phyloP scores from a whole-genome alignment of 495 filamentous ascomycete genomes.

The Chlorociboria aeruginascens region DNA sequence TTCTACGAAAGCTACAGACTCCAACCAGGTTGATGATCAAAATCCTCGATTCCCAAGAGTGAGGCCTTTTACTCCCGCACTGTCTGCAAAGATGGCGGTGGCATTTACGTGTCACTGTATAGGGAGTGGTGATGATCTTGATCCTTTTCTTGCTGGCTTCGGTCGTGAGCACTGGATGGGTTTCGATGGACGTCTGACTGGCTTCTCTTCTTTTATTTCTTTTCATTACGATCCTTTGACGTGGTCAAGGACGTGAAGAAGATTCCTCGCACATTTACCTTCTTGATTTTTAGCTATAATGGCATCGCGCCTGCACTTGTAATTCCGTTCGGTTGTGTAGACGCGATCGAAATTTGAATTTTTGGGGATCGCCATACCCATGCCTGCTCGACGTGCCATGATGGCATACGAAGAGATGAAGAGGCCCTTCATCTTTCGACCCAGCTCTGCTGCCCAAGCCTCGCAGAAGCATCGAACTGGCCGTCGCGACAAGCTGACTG shows the following conservation, averaged over 20 bases:
- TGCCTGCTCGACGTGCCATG: too few species aligned
- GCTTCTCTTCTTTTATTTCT: too few species aligned
- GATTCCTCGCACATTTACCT: neutral
- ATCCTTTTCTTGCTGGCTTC: constrained; percentile 50
- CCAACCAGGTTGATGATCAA: constrained; percentile 63
- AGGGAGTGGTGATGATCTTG: constrained; percentile 67
- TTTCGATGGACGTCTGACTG: constrained; percentile 62
- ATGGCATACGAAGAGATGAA: too few species aligned
- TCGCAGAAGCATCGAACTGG: too few species aligned
- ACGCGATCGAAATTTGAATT: too few species aligned
- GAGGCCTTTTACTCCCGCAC: constrained; percentile 51
- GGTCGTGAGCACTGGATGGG: constrained; percentile 52
- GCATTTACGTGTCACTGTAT: constrained; percentile 26
- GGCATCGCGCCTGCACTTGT: neutral
- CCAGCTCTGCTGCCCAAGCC: too few species aligned
- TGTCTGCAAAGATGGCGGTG: constrained; percentile 29
- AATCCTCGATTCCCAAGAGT: constrained; percentile 62
- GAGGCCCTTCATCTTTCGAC: too few species aligned
- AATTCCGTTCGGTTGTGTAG: too few species aligned
- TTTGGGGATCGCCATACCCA: too few species aligned
- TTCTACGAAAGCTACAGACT: constrained; percentile 54
- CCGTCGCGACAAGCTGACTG: too few species aligned
- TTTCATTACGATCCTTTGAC: constrained; percentile 19
- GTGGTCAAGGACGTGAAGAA: constrained; percentile 16
- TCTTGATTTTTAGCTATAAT: neutral